Percentiles rank a stretch among this genome's conserved stretches.
Conservation (phyloP, 2,329 filamentous ascomycete species). For the Venturia nashicola region DNA sequence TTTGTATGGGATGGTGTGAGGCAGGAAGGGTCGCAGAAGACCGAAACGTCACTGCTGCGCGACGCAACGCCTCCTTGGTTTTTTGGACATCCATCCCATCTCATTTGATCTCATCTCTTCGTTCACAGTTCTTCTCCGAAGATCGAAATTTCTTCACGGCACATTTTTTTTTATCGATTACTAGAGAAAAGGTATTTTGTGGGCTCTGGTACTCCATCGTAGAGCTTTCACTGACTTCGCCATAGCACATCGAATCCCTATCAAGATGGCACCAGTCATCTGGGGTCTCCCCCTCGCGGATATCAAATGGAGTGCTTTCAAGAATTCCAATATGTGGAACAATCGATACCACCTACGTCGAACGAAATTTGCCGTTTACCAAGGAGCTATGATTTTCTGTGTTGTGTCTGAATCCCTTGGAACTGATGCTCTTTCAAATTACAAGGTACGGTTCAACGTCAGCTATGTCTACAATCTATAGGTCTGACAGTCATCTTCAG, state of each 20-base stretch:
- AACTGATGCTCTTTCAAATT: slow-evolving; percentile 38
- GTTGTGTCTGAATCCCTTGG: slow-evolving; percentile 45
- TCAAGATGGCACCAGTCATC: slow-evolving; percentile 27
- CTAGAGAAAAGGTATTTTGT: not conserved
- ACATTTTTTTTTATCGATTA: not conserved
- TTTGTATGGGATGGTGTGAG: not conserved
- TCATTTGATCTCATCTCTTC: not conserved
- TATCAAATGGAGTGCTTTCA: slow-evolving; percentile 48
- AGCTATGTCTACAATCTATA: no score
- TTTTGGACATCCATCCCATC: not conserved
- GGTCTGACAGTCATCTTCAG: no score
- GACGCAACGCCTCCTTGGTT: not conserved
- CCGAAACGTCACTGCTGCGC: not conserved
- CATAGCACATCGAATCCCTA: not conserved
- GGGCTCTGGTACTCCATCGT: not conserved
- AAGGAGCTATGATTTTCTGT: slow-evolving; percentile 45
- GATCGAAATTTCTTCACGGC: not conserved
- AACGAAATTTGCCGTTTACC: slow-evolving; percentile 48
- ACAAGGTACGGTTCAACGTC: not conserved
- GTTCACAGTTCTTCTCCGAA: not conserved
- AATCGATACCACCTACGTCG: slow-evolving; percentile 40
- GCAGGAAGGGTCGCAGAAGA: not conserved
- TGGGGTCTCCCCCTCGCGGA: slow-evolving; percentile 46
- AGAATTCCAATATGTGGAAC: slow-evolving; percentile 45
- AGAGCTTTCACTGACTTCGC: not conserved